These are phyloP conservation scores for Thermothielavioides terrestris DNA, from an alignment of 495 filamentous ascomycete genomes.

Conservation along the genomic window DNA sequence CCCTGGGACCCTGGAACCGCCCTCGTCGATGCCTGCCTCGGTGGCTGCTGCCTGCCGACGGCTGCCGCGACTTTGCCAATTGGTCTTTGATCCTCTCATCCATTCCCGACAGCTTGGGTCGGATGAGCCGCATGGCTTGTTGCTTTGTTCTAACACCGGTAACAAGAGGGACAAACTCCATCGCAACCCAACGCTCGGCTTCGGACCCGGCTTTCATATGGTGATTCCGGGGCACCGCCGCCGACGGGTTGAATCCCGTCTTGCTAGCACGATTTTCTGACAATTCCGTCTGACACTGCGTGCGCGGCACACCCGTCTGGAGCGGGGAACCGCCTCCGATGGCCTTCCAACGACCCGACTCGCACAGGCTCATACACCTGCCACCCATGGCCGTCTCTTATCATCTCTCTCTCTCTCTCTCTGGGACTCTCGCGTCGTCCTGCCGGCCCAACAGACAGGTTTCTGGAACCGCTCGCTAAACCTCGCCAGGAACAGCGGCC, in stretches of 20 bases:
- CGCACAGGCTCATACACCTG: too few relatives aligned
- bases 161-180: neutral
- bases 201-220: neutral
- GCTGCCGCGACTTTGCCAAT: slow-evolving; percentile 13
- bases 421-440: too few relatives aligned
- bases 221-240: neutral
- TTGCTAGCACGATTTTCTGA: too few relatives aligned
- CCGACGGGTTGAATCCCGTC: too few relatives aligned
- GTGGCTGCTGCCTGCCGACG: too few relatives aligned
- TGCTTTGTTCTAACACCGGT: neutral
- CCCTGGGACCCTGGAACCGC: neutral
- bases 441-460: too few relatives aligned
- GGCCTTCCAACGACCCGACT: too few relatives aligned
- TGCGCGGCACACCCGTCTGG: too few relatives aligned
- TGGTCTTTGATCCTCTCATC: neutral
- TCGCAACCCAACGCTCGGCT: neutral
- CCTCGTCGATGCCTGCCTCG: neutral
- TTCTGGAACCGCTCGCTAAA: neutral
- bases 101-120: slow-evolving; percentile 11
- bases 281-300: too few relatives aligned
- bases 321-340: too few relatives aligned
- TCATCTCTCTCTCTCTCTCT: too few relatives aligned
- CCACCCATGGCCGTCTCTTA: too few relatives aligned
- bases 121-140: slow-evolving; percentile 4
- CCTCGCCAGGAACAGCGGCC: neutral